Base-by-base conservation (phyloP, 805 yeast species). In the Metschnikowia arizonensis region DNA sequence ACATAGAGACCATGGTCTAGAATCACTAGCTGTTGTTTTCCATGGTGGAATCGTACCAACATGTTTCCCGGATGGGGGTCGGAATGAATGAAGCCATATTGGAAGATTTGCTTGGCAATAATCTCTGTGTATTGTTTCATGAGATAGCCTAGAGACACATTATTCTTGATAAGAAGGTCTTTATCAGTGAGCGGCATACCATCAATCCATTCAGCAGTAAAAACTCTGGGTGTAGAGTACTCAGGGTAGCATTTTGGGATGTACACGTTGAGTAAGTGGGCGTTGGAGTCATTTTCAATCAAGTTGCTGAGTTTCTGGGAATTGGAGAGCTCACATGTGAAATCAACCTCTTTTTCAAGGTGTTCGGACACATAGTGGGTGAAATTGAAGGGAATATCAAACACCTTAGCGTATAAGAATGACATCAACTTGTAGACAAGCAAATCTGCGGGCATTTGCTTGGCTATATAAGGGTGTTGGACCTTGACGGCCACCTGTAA, bases 11-110 rank as follows among this genome's bases (percentile, higher is more conserved):
- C 95, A 59, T 85, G 91, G 59, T 85, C 95, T 36, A 85, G 62
- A 40, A 85, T 66, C 24, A 86, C 88, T 30, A 84, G 64, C 56
- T 84, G 79, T 54, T 77, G 84, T 30, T 60, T 58, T 2, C 66
- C 66, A 1, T 40, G 32, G 11, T 65, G 59, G 24, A 59, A 55
- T 31, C 89, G 65, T 3, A 81, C 78, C 45, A 86, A 58, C 52
- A 86, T 62, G 59, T 85, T 86, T 5, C 95, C 95, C 1, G 93
- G 93, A 55, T 85, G 95, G 10, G 91, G 87, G 57, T 83, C 90
- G 43, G 86, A 77, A 58, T 83, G 89, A 14, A 83, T 79, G 26
- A 77, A 67, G 5, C 88, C 88, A 76, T 83, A 83, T 25, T 69
- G 63, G 59, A 82, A 84, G 14, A 82, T 77, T 63, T 80, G 86